phyloP scores from a whole-genome alignment of 2,329 filamentous ascomycete species.

The Tolypocladium inflatum region DNA sequence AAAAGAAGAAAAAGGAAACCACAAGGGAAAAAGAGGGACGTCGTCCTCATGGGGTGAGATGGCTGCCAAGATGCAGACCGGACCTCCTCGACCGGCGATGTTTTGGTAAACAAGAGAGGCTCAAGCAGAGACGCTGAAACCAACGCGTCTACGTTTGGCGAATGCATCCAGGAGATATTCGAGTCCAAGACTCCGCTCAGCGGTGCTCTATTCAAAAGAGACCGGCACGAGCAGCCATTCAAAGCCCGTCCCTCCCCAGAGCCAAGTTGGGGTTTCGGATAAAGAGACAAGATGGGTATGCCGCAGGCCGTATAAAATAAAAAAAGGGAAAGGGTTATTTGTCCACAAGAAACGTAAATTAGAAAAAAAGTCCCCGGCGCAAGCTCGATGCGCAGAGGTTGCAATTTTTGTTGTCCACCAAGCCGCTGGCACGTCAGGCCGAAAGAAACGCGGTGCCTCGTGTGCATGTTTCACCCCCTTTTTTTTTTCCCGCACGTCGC shows the following conservation, averaged over 20 bases:
- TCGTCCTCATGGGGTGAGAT: background rate
- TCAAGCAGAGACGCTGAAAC: background rate
- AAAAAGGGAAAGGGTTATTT: background rate
- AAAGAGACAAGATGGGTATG: background rate
- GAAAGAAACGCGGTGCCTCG: background rate
- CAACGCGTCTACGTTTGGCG: background rate
- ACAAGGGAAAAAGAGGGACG: conserved; percentile 10
- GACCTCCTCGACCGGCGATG: background rate
- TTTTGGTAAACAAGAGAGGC: conserved; percentile 2
- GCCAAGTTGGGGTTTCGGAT: background rate
- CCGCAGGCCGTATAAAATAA: background rate
- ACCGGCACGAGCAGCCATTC: conserved; percentile 4
- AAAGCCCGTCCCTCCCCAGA: background rate
- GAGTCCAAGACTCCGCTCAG: background rate
- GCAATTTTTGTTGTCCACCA: background rate
- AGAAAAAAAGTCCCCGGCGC: background rate
- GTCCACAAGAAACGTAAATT: background rate
- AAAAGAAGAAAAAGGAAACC: conserved; percentile 9
- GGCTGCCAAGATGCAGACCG: background rate
- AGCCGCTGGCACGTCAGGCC: background rate
- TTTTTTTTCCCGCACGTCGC: background rate
- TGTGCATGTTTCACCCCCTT: background rate
- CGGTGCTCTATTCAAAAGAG: conserved; percentile 1
- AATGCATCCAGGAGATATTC: background rate
- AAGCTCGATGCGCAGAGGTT: background rate